Base-by-base conservation (phyloP, 2,329 filamentous ascomycete genomes). In the Pseudogymnoascus sp. region DNA sequence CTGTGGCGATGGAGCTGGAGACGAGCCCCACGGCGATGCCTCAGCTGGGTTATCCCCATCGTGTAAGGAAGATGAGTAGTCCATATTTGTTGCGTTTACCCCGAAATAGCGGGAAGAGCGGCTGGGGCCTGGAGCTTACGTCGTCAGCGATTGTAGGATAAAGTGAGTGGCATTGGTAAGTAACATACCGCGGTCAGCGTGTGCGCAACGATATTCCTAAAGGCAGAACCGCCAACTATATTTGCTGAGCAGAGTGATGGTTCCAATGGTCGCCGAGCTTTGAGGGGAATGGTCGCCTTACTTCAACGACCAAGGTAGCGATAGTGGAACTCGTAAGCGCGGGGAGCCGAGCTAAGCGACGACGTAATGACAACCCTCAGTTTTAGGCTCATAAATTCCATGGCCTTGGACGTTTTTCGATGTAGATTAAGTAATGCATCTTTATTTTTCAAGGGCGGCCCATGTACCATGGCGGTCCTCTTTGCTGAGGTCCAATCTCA, bases 1-100 rank as follows among this genome's bases (percentile, higher is more conserved):
- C 37, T 71, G 68, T 4, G 73, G 73, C 34, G 71, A 73, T 14
- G 69, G 42, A 12, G 65, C 65, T 49, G 72, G 72, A 3, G 73
- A 73, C 14, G 70, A 70, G 21, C 77, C 80, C 87, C 87, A 90
- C 62, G 87, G 87, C 37, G 85, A 88, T 63, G 78, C 69, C 62
- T 80, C 86, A 37, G 78, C 78, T 49, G 83, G 81, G 70, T 84
- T 79, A 62, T 86, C 84, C 34, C 82, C 78, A 69, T 87, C 84
- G 68, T 82, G 76, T 62, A 80, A 77, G 61, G 84, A 76, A 36
- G 79, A 73, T 63, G 85, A 86, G 74, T 89, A 90, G 73, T 90
- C 87, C 87, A 90, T 90, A 53, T 28, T 68, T 53, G 63, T 46
- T 56, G 49, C 49, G 28, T 56, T 56, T 34, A 56, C 28, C 49